phyloP scores from a whole-genome alignment of 2,329 filamentous ascomycete species.

The Aspergillus sp. region DNA sequence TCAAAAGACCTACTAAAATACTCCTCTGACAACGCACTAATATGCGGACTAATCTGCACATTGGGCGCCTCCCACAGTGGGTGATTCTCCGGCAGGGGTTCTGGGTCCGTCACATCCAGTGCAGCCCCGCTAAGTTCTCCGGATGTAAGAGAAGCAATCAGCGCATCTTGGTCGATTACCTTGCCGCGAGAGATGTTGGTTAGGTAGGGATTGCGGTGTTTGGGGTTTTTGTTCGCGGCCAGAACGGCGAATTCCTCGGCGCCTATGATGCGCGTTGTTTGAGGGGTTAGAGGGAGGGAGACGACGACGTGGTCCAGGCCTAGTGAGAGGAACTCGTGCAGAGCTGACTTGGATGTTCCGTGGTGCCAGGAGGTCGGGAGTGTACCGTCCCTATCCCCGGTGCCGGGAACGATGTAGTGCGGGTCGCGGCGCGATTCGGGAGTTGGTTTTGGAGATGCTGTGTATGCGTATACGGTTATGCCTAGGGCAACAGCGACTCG shows the following conservation, averaged over 20 bases:
- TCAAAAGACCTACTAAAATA: slow-evolving; percentile 60
- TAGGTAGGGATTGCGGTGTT: slow-evolving; percentile 56
- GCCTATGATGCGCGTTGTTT: slow-evolving; percentile 57
- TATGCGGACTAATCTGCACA: slow-evolving; percentile 67
- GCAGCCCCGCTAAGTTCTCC: slow-evolving; percentile 65
- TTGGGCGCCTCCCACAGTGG: slow-evolving; percentile 70
- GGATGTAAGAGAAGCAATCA: slow-evolving; percentile 61
- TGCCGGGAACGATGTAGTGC: slow-evolving; percentile 68
- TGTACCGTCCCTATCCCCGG: slow-evolving; percentile 58
- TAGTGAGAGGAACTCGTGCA: slow-evolving; percentile 56
- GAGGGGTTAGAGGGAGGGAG: slow-evolving; percentile 56
- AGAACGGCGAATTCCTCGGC: slow-evolving; percentile 57
- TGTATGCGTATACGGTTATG: slow-evolving; percentile 74
- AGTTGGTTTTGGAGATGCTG: slow-evolving; percentile 66
- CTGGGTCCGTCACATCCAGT: slow-evolving; percentile 76
- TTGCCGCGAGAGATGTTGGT: slow-evolving; percentile 70
- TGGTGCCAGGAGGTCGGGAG: slow-evolving; percentile 59
- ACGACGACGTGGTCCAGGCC: slow-evolving; percentile 60
- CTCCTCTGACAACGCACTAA: slow-evolving; percentile 55
- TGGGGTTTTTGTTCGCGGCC: slow-evolving; percentile 26
- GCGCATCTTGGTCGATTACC: slow-evolving; percentile 60
- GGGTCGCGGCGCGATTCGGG: slow-evolving; percentile 63
- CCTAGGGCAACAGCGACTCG: slow-evolving; percentile 64
- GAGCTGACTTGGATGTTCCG: slow-evolving; percentile 51
- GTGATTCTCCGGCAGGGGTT: slow-evolving; percentile 69